Conservation (phyloP, 208 protist species). For the Plasmodiophora brassicae region DNA sequence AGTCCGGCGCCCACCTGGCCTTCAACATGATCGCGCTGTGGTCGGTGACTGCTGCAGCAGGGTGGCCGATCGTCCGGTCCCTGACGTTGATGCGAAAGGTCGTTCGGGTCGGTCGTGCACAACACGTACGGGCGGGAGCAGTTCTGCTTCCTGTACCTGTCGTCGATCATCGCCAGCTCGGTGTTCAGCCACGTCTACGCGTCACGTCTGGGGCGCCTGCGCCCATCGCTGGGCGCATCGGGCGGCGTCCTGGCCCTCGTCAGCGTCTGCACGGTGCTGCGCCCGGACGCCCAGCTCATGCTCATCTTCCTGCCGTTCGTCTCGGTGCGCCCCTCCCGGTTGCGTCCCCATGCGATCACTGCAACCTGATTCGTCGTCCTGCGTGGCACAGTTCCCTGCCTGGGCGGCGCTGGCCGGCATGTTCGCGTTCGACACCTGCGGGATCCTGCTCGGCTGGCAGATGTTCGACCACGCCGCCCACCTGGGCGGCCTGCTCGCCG, state of each 20-base stretch:
- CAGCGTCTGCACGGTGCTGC: not conserved
- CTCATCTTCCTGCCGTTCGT: constrained; percentile 15
- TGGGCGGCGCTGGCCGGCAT: not conserved
- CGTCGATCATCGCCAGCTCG: not conserved
- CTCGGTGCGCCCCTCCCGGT: not conserved
- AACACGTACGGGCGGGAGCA: not conserved
- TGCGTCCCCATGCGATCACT: not conserved
- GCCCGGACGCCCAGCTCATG: not conserved
- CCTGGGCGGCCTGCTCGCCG: not conserved
- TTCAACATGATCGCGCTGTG: constrained; percentile 25
- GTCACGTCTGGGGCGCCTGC: not conserved
- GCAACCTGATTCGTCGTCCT: too few relatives aligned
- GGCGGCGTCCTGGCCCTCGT: not conserved
- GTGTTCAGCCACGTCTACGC: not conserved
- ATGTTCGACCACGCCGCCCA: constrained; percentile 21
- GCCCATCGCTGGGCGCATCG: not conserved
- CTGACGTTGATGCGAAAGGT: not conserved
- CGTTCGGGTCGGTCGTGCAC: not conserved
- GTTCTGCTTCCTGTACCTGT: not conserved
- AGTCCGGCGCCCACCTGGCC: not conserved
- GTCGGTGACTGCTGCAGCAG: too few relatives aligned
- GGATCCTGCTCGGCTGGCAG: not conserved
- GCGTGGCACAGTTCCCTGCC: constrained; percentile 10
- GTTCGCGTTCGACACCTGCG: not conserved
- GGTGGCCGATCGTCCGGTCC: not conserved